These are phyloP conservation scores for Phytophthora megakarya DNA, from an alignment of 352 stramenopile genomes.

Conservation along the genomic window DNA sequence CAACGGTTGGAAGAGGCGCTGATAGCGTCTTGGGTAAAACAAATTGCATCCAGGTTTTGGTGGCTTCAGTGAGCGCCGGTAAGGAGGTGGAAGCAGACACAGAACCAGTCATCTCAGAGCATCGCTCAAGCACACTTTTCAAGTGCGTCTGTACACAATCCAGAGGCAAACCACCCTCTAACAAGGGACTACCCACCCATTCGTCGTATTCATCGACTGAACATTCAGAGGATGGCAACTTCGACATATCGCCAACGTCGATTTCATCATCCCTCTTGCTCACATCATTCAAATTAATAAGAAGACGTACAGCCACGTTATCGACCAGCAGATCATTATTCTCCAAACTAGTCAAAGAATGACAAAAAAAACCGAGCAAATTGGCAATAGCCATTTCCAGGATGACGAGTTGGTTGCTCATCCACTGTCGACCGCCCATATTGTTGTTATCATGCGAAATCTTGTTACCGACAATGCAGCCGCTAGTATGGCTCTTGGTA, in stretches of 20 bases:
- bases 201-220: constrained; percentile 83
- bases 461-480: constrained; percentile 80
- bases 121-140: constrained; percentile 53
- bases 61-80: constrained; percentile 54
- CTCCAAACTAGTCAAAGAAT: constrained; percentile 62
- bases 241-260: constrained; percentile 45
- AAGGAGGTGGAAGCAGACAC: constrained; percentile 23
- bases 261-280: constrained; percentile 41
- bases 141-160: constrained; percentile 67
- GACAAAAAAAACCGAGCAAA: constrained; percentile 75
- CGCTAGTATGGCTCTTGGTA: constrained; percentile 86
- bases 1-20: constrained; percentile 26
- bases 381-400: constrained; percentile 80
- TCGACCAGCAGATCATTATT: constrained; percentile 68
- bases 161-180: constrained; percentile 75
- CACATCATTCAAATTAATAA: constrained; percentile 37
- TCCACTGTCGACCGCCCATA: constrained; percentile 23
- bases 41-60: constrained; percentile 59
- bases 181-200: constrained; percentile 75
- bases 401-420: constrained; percentile 67
- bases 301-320: constrained; percentile 21
- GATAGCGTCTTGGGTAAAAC: constrained; percentile 65
- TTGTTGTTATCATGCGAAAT: constrained; percentile 38
- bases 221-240: constrained; percentile 58
- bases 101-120: constrained; percentile 55